phyloP scores from a whole-genome alignment of 1,139 yeast genomes.

The Saccharomycopsis crataegensis region DNA sequence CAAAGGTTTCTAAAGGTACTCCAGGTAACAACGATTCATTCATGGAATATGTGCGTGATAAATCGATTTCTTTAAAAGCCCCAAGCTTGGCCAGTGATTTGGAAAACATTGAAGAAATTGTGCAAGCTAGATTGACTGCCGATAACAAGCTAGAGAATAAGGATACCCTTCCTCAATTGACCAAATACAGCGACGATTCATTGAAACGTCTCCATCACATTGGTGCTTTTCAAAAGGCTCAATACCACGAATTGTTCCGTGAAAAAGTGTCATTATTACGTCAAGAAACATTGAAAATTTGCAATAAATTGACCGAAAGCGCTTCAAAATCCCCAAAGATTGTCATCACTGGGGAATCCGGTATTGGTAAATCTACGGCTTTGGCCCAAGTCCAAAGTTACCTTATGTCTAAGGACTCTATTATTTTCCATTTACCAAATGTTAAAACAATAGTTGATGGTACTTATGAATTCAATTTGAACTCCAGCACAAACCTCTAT shows the following conservation, averaged over 20 bases:
- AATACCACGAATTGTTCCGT: conserved; percentile 54
- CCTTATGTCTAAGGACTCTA: conserved; percentile 39
- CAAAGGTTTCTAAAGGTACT: conserved; percentile 4
- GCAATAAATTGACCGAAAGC: conserved; percentile 26
- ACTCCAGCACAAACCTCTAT: conserved; percentile 42
- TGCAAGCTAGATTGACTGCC: neutral
- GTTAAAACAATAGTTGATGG: conserved; percentile 65
- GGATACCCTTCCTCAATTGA: neutral
- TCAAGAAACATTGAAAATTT: conserved; percentile 29
- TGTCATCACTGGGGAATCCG: conserved; percentile 62
- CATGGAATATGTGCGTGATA: conserved; percentile 14
- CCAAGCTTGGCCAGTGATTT: conserved; percentile 3
- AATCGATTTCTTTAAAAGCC: conserved; percentile 6
- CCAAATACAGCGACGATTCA: conserved; percentile 10
- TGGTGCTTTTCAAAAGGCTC: conserved; percentile 57
- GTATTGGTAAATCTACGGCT: conserved; percentile 74
- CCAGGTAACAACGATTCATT: conserved; percentile 11
- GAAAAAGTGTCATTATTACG: conserved; percentile 52
- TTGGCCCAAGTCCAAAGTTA: conserved; percentile 66
- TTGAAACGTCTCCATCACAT: conserved; percentile 23
- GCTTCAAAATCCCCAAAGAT: conserved; percentile 33
- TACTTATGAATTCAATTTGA: conserved; percentile 56
- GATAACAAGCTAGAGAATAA: neutral
- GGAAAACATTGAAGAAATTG: neutral
- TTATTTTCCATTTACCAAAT: conserved; percentile 61